A percentile compares a stretch with the other conserved stretches of the same genome.
Evolutionary conservation across 768 basidiomycete species (phyloP).

Genomic region (Lactarius quietus): DNA sequence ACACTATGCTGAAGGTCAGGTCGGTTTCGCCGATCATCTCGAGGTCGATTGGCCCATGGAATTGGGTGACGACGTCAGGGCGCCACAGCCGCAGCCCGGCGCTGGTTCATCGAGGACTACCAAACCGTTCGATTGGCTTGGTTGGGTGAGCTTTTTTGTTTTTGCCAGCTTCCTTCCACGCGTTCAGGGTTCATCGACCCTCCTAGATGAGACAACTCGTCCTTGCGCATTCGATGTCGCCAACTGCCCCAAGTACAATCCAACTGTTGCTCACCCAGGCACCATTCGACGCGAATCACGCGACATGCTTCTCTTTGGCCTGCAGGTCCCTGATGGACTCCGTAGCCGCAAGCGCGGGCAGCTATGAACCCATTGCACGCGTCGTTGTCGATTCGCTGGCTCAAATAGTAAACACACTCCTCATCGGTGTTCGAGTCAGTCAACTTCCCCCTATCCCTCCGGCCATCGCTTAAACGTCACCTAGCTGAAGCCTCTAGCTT

Average conservation of each 20-base stretch:
- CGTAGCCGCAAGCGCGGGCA: constrained; percentile 8
- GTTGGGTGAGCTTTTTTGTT: constrained; percentile 13
- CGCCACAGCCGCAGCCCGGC: background rate
- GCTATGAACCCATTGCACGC: constrained; percentile 9
- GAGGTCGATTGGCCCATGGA: constrained; percentile 7
- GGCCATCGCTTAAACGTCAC: background rate
- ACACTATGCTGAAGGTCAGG: background rate
- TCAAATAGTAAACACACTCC: constrained; percentile 18
- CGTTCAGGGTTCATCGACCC: background rate
- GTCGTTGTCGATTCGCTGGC: constrained; percentile 14
- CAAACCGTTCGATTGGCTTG: constrained; percentile 20
- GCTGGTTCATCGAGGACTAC: background rate
- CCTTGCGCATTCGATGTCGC: constrained; percentile 17
- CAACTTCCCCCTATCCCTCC: background rate
- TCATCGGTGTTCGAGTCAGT: constrained; percentile 20
- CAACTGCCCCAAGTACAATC: constrained; percentile 15
- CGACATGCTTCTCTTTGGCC: constrained; percentile 9
- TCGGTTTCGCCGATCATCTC: background rate
- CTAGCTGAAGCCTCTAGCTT: constrained; percentile 18
- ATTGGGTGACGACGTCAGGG: constrained; percentile 1
- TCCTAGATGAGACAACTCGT: constrained; percentile 24
- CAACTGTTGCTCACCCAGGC: constrained; percentile 22
- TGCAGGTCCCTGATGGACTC: constrained; percentile 21
- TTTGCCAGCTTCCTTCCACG: background rate
- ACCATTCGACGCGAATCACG: background rate